phyloP scores from a whole-genome alignment of 345 rosid genomes.

The Camelina laxa region DNA sequence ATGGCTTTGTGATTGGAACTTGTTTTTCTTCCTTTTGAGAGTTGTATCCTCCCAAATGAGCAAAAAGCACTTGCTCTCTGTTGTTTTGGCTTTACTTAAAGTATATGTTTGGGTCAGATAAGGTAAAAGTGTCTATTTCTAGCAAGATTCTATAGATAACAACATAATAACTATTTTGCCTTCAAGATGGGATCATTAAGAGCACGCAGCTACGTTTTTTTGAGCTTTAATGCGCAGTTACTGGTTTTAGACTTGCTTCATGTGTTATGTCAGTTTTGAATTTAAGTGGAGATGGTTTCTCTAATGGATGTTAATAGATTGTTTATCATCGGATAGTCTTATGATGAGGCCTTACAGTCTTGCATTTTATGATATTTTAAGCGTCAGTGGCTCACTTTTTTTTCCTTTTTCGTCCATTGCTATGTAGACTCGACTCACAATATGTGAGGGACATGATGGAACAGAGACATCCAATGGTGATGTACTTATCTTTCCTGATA shows the following conservation, averaged over 20 bases:
- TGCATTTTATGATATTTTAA: neutral
- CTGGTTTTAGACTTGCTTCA: no score
- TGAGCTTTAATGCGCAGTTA: neutral
- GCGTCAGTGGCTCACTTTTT: slow-evolving; percentile 3
- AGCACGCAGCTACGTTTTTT: neutral
- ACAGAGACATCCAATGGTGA: slow-evolving; percentile 97
- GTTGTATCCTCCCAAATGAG: slow-evolving; percentile 9
- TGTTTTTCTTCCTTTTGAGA: neutral
- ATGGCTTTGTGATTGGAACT: slow-evolving; percentile 7
- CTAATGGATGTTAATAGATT: slow-evolving; percentile 6
- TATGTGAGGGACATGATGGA: slow-evolving; percentile 99
- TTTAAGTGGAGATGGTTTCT: slow-evolving; percentile 10
- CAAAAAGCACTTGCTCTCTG: neutral
- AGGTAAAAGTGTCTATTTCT: slow-evolving; percentile 16
- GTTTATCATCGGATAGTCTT: neutral
- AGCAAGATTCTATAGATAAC: slow-evolving; percentile 11
- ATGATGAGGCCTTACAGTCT: slow-evolving; percentile 5
- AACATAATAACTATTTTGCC: neutral
- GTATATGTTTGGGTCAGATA: slow-evolving; percentile 14
- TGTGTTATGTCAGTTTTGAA: neutral
- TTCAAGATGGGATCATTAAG: slow-evolving; percentile 8
- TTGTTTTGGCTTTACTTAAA: slow-evolving; percentile 12
- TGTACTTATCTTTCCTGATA: slow-evolving; percentile 94
- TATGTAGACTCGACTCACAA: slow-evolving; percentile 77
- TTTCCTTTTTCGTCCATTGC: slow-evolving; percentile 2